These are phyloP conservation scores for Mucor indicus DNA, from an alignment of 371 early-diverging fungal species.

Conservation along the genomic window DNA sequence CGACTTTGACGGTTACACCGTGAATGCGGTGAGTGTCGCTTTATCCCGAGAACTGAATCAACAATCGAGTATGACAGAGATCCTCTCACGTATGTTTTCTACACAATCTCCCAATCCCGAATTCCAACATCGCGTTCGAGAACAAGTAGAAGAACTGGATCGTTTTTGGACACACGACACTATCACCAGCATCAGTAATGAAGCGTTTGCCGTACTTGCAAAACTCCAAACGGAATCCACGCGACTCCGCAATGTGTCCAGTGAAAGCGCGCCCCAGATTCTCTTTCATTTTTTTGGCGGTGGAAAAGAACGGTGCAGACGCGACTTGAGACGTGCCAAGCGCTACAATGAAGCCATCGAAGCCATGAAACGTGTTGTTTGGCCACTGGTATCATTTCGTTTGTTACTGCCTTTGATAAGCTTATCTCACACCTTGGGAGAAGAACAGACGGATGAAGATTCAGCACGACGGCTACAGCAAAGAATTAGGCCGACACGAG, in stretches of 20 bases:
- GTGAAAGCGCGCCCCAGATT: slow-evolving; percentile 25
- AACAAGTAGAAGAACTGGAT: slow-evolving; percentile 5
- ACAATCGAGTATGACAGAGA: not conserved
- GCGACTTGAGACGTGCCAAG: slow-evolving; percentile 24
- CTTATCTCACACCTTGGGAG: slow-evolving; percentile 1
- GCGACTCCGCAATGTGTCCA: slow-evolving; percentile 30
- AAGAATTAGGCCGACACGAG: slow-evolving; percentile 12
- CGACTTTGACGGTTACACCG: slow-evolving; percentile 12
- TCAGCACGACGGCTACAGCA: slow-evolving; percentile 1
- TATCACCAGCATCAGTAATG: slow-evolving; percentile 41
- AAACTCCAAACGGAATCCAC: slow-evolving; percentile 32
- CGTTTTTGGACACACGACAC: slow-evolving; percentile 48
- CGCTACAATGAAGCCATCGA: slow-evolving; percentile 35
- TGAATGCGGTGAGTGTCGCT: slow-evolving; percentile 3
- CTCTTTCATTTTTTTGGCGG: slow-evolving; percentile 22
- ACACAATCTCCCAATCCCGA: slow-evolving; percentile 3
- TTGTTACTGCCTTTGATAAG: slow-evolving; percentile 27
- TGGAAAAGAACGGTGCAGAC: slow-evolving; percentile 16
- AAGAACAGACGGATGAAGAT: not conserved
- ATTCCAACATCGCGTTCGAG: slow-evolving; percentile 1
- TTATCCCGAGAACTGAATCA: not conserved
- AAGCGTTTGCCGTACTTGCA: slow-evolving; percentile 22
- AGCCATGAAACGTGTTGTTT: slow-evolving; percentile 33
- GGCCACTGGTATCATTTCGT: slow-evolving; percentile 36
- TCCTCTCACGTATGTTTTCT: slow-evolving; percentile 4